phyloP scores from a whole-genome alignment of 495 filamentous ascomycete species.

The Lophiotrema nucula region DNA sequence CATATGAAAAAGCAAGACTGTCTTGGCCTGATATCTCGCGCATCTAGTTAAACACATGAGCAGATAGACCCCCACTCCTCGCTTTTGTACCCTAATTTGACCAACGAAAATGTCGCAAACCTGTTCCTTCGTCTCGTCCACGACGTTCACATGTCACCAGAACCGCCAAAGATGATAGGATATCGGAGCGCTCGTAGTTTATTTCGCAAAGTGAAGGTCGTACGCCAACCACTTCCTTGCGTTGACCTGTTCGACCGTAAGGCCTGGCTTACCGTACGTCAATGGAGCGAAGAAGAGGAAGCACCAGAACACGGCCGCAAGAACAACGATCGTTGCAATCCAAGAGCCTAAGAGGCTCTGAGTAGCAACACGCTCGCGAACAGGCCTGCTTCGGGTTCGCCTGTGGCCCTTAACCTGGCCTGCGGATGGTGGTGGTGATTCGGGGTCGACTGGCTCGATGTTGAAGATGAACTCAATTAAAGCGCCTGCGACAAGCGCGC shows the following conservation, averaged over 20 bases:
- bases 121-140: too few relatives aligned
- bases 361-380: constrained; percentile 74
- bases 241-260: constrained; percentile 74
- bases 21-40: too few relatives aligned
- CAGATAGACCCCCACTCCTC: too few relatives aligned
- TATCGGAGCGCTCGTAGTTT: too few relatives aligned
- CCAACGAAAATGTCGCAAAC: too few relatives aligned
- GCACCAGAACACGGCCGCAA: constrained; percentile 66
- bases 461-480: constrained; percentile 96
- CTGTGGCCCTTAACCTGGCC: constrained; percentile 52
- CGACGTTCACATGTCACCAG: too few relatives aligned
- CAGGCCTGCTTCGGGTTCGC: constrained; percentile 60
- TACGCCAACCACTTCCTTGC: constrained; percentile 94
- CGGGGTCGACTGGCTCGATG: constrained; percentile 65
- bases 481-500: constrained; percentile 91
- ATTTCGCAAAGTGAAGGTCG: constrained; percentile 98
- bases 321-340: constrained; percentile 70
- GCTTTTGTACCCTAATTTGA: too few relatives aligned
- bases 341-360: constrained; percentile 76
- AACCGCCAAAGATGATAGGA: too few relatives aligned
- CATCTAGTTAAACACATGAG: too few relatives aligned
- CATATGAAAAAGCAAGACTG: too few relatives aligned
- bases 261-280: constrained; percentile 93
- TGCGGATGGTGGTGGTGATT: constrained; percentile 41
- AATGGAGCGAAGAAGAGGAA: constrained; percentile 93